Base-by-base conservation (phyloP, 352 stramenopile species). In the Phytophthora lateralis region DNA sequence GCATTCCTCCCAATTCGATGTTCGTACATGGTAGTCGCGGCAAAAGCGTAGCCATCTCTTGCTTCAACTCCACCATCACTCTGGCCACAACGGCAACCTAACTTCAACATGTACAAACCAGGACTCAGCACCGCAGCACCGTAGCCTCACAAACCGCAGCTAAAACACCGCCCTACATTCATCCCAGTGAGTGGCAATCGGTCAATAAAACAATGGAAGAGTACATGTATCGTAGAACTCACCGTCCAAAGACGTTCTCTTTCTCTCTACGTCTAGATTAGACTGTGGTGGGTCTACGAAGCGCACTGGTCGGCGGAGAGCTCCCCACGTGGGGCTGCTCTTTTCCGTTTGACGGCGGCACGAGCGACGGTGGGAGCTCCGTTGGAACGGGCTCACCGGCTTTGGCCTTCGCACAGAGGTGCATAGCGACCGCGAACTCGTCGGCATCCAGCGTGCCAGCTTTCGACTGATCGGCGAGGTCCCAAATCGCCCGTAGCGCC, bases 351-450 rank as follows among this genome's bases (percentile, higher is more conserved):
- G 75, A 80, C 0, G 84, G 86, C 11, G 89, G 89, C 21, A 95
- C 34, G 4, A 94, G 66, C 20, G 71, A 61, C 4, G 52, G 24
- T 2, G 82, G 68, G 2, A 97, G 70, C 53, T 86, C 74, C 0
- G 68, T 53, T 1, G 93, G 93, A 14, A 97, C 54, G 2, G 63
- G 44, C 26, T 96, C 69, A n/a, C 92, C 93, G 0, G 75, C 70
- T 47, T 91, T 93, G 6, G 78, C 78, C 24, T 88, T 78, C 14
- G 75, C 51, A 48, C 88, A 89, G 14, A 98, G 68, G 55, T 96
- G 92, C 89, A 97, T 97, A 21, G 89, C 89, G 20, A 98, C 70
- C 2, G 92, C 89, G 58, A 98, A 98, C 68, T 98, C 80, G 43
- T 97, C 85, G 6, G 73, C 76, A 72, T 98, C 91, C 29, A 98